Conservation (phyloP, 2,329 filamentous ascomycete genomes). For the Seiridium unicorne region DNA sequence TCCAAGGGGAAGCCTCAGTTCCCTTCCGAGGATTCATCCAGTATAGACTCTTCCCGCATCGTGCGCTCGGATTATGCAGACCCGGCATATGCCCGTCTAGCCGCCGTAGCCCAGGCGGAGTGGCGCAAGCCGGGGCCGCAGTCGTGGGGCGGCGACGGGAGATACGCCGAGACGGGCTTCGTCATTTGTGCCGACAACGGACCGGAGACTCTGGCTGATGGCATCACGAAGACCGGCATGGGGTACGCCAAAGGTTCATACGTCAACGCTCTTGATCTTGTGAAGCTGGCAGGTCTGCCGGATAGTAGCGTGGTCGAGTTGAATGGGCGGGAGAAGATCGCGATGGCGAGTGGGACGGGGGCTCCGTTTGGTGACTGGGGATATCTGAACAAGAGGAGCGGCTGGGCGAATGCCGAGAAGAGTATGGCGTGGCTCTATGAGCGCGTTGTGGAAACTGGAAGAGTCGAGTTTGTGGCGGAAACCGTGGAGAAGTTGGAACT, state of each 20-base stretch:
- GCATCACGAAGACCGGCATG: slow-evolving; percentile 42
- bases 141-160: slow-evolving; percentile 59
- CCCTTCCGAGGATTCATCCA: slow-evolving; percentile 58
- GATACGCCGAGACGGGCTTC: slow-evolving; percentile 71
- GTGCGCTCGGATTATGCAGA: slow-evolving; percentile 79
- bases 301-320: slow-evolving; percentile 43
- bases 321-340: slow-evolving; percentile 42
- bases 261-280: slow-evolving; percentile 57
- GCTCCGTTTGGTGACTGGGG: slow-evolving; percentile 61
- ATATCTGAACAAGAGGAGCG: slow-evolving; percentile 71
- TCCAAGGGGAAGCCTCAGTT: slow-evolving; percentile 34
- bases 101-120: slow-evolving; percentile 63
- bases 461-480: slow-evolving; percentile 55
- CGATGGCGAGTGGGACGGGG: slow-evolving; percentile 41
- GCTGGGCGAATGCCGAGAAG: slow-evolving; percentile 77
- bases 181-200: slow-evolving; percentile 57
- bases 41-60: slow-evolving; percentile 63
- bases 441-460: slow-evolving; percentile 50
- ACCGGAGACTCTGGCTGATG: slow-evolving; percentile 27
- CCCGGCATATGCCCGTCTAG: slow-evolving; percentile 72
- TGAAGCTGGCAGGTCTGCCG: slow-evolving; percentile 26
- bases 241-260: slow-evolving; percentile 61
- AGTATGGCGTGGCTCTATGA: slow-evolving; percentile 64
- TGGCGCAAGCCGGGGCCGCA: slow-evolving; percentile 62
- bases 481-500: slow-evolving; percentile 43